A percentile compares a stretch with the other conserved stretches of the same genome.
phyloP scores from a whole-genome alignment of 148 eudicot species.

The Persicaria maculosa region DNA sequence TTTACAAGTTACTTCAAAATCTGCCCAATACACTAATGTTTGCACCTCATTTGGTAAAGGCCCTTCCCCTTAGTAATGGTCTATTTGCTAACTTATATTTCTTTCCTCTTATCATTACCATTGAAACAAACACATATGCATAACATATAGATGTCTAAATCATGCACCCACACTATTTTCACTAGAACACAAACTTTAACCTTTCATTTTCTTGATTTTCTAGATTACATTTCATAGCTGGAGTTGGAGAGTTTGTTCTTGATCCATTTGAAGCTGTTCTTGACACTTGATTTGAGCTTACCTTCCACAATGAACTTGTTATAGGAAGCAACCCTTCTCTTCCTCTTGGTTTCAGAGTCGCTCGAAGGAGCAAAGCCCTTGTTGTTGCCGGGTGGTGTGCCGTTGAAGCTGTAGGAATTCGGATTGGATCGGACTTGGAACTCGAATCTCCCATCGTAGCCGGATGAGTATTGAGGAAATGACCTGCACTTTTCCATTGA shows the following conservation, averaged over 20 bases:
- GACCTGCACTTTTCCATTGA: slow-evolving; percentile 61
- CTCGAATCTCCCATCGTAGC: slow-evolving; percentile 27
- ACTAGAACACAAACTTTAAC: not conserved
- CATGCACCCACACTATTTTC: not conserved
- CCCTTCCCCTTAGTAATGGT: not conserved
- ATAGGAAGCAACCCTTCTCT: slow-evolving; percentile 65
- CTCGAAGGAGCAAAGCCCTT: slow-evolving; percentile 18
- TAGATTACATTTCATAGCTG: not conserved
- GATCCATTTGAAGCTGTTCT: slow-evolving; percentile 63
- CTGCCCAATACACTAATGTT: not conserved
- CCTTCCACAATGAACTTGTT: slow-evolving; percentile 62
- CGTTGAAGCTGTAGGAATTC: slow-evolving; percentile 42
- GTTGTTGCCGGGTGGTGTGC: slow-evolving; percentile 22
- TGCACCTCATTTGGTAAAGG: not conserved
- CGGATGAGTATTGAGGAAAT: slow-evolving; percentile 36
- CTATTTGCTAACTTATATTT: too few species aligned
- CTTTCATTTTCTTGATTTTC: too few species aligned
- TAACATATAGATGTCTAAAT: not conserved
- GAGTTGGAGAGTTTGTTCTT: slow-evolving; percentile 39
- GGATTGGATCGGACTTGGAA: slow-evolving; percentile 25
- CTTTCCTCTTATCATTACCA: too few species aligned
- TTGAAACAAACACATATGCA: not conserved
- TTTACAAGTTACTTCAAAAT: not conserved
- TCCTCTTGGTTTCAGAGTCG: slow-evolving; percentile 54
- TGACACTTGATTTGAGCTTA: slow-evolving; percentile 48